Base-by-base conservation (phyloP, 78 protist species). In the slime mould (Dictyostelium discoideum) region DNA sequence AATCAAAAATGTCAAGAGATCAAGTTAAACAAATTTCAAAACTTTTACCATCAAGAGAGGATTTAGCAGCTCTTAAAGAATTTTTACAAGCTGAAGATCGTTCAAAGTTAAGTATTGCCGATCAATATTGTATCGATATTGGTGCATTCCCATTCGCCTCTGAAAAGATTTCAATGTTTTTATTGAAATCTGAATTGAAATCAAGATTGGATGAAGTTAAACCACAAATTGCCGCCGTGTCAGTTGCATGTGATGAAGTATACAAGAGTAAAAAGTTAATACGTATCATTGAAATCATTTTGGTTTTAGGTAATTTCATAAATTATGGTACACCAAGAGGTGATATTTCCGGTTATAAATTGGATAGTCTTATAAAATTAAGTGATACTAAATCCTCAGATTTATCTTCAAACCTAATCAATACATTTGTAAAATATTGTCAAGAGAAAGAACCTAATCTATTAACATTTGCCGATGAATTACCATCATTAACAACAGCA, bases 291-390 rank as follows among this genome's bases (percentile, higher is more conserved):
- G 94, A 93, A 48, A 83, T 93, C 44, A 26, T 86, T 8, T 79
- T 93, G 48, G 96, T 87, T 0, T 69, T 93, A 1, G 96, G 96
- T 40, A 93, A 93, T 24, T 93, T 87, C 26, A 93, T 93, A 39
- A 93, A 93, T 86, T 86, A 40, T 74, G 96, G 96, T 7, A 93
- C 96, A 20, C 83, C 77, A 16, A 80, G 96, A 84, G 96, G 96
- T 9, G 96, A 93, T 24, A 89, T 82, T 74, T 26, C 80, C 3
- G 96, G 93, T 16, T 93, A 73, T 85, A 93, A 93, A 67, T 73
- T 93, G 20, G 94, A 93, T 32, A 74, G 87, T 80, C 80, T 93
- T 8, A 76, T 76, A 14, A 86, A 87, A 18, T 1, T 93, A 29
- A 63, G 69, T 29, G 96, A 93, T 39, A 87, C 93, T 46, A 93